Evolutionary conservation across 2,329 filamentous ascomycete species (phyloP), one percentile per base, ranked within the genome.

Genomic region (Colletotrichum spaethianum): DNA sequence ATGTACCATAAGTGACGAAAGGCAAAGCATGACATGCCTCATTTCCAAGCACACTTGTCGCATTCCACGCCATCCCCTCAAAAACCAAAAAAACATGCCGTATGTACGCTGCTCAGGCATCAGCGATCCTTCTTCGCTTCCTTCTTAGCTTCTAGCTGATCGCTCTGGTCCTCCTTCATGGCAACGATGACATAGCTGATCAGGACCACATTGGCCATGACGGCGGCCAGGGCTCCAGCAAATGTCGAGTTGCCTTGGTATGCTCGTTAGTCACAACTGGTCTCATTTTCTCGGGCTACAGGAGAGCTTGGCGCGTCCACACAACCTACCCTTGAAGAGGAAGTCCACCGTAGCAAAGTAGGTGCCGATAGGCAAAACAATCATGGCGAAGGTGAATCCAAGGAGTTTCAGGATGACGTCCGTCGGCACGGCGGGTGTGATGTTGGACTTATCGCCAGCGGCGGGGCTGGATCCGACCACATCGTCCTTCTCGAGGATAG

Each of bases 141-240:
- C 75, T 83, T 82, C 23, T 88, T 83, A 14, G 79, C 67, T 28
- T 63, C 70, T 23, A 61, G 42, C 75, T 82, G 82, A 33, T 87
- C 87, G 2, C 84, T 83, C 75, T 89, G 84, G 78, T 98, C 96
- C 81, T 99, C 96, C 73, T 89, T 91, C 89, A 98, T 95, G 4
- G 96, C 96, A 26, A 98, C 94, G 68, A 98, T 85, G 53, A 98
- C 90, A 82, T 98, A 99, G n/a, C 89, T 91, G 69, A 98, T 89
- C 62, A 99, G 85, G 4, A 99, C 94, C 1, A 97, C 89, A 77
- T 99, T 99, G 16, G 96, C 96, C 81, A 97, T 91, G 62, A 98
- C 84, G 26, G 96, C 96, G 1, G 96, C 96, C 42, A 93, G 86
- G 0, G 91, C 95, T 18, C 95, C 96, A 4, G 95, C 94, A 77